Base-by-base conservation (phyloP, 768 basidiomycete species). In the Serpula lacrymans region DNA sequence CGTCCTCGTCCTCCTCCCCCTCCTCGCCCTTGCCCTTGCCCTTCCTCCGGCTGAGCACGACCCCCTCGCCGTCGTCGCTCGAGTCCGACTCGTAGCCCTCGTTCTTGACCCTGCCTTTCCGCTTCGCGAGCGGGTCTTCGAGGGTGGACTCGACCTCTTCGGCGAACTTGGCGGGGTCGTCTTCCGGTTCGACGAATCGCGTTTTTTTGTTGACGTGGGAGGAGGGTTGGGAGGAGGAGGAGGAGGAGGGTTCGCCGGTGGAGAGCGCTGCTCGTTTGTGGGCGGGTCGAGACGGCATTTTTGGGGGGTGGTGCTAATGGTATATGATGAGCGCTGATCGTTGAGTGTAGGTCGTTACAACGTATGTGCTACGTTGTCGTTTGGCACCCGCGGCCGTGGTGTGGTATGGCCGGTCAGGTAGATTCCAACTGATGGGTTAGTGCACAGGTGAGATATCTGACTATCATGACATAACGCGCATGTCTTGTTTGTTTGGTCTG, bases 71-170 rank as follows among this genome's bases (percentile, higher is more conserved):
- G 47, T 96, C 93, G 56, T 95, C 90, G 42, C 81, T 92, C 2
- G 92, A 94, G 64, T 96, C 93, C 1, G 89, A 91, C 10, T 94
- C 91, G 59, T 96, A 97, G 12, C 94, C 82, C 39, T 90, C 90
- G 13, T 75, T 84, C 56, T 84, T 87, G 43, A 96, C 79, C 33
- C 80, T 78, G 16, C 88, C 82, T 57, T 79, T 84, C 13, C 84
- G 77, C 43, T 68, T 69, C 17, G 70, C 69, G 9, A 75, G 73
- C 4, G 82, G 77, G 49, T 71, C 69, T 60, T 90, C 88, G 42
- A 91, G 78, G 0, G 80, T 72, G 3, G 73, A 72, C 46, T 89
- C 85, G 30, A 90, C 84, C 50, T 90, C 74, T 49, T 88, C 84
- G 3, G 78, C 83, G 60, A 91, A 91, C 51, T 78, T 78, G 26